Base-by-base conservation (phyloP, 1,284 basidiomycete species). In the Cryptococcus sp. region DNA sequence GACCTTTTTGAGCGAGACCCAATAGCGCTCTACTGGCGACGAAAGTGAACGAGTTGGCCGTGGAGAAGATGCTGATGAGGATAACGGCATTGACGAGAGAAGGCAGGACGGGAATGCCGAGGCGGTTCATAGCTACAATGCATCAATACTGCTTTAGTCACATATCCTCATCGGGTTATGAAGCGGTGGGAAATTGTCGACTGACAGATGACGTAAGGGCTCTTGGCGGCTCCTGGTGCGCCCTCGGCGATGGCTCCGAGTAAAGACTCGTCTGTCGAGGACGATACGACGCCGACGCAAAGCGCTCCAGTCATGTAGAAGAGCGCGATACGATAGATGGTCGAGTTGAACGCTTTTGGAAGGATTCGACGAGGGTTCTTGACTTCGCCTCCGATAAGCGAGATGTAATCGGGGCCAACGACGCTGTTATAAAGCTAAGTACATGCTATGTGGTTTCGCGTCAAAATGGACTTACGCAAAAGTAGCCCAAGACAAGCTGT, bases 1-100 rank as follows among this genome's bases (percentile, higher is more conserved):
- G 77, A 38, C 79, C 78, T 55, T 78, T 78, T n/a, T 76, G 66
- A 0, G 81, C 80, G 1, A 82, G 70, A 41, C 75, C 75, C 62
- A 77, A 80, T 17, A 81, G 69, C 10, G 78, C 78, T 37, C 81
- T 72, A 34, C 70, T 50, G 26, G 62, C 54, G 20, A 55, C 51
- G 25, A 64, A 64, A 22, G 54, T 55, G 54, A 61, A 64, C 11
- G 59, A 61, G 50, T 64, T 64, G 46, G 56, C 58, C 22, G 62
- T 64, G 37, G 59, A 61, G 52, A 64, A 61, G 57, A 64, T 47
- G 25, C 46, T 50, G 52, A 64, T 48, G 16, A 64, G 48, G 45
- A 64, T 60, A 19, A 67, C 55, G 8, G 67, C 73, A 55, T 75
- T 75, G 69, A 81, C 75, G 46, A 77, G 57, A 17, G 66, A 67